phyloP scores from a whole-genome alignment of 2,329 filamentous ascomycete species.

The Fusarium vanettenii region DNA sequence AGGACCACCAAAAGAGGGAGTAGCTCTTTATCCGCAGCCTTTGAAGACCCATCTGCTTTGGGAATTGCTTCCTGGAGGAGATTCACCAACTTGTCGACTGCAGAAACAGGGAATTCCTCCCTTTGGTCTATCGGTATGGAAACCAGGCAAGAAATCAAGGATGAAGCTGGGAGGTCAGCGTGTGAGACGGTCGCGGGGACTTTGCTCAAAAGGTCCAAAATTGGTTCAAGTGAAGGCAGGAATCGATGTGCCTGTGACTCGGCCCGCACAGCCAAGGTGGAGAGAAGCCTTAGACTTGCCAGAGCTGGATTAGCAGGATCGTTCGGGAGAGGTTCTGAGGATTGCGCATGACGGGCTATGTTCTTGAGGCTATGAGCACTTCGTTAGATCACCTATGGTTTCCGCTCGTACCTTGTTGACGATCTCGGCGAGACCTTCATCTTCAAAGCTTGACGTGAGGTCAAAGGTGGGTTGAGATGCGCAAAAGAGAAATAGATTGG shows the following conservation, averaged over 20 bases:
- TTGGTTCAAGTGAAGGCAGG: background rate
- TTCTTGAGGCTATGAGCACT: background rate
- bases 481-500: background rate
- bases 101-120: background rate
- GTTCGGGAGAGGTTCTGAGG: background rate
- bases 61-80: background rate
- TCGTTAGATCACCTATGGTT: no score
- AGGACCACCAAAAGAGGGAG: background rate
- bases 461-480: background rate
- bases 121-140: background rate
- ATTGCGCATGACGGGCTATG: background rate
- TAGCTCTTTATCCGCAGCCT: background rate
- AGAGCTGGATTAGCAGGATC: background rate
- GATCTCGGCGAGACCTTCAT: background rate
- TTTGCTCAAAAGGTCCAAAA: background rate
- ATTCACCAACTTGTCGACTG: background rate
- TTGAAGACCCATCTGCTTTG: background rate
- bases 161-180: background rate
- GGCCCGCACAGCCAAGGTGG: background rate
- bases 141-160: background rate
- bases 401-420: background rate
- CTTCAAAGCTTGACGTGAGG: background rate
- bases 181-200: background rate
- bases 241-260: background rate
- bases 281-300: background rate